Percentiles rank a stretch among this genome's conserved stretches.
phyloP scores from a whole-genome alignment of 257 asterid species.

The Solanum sparsipilum region DNA sequence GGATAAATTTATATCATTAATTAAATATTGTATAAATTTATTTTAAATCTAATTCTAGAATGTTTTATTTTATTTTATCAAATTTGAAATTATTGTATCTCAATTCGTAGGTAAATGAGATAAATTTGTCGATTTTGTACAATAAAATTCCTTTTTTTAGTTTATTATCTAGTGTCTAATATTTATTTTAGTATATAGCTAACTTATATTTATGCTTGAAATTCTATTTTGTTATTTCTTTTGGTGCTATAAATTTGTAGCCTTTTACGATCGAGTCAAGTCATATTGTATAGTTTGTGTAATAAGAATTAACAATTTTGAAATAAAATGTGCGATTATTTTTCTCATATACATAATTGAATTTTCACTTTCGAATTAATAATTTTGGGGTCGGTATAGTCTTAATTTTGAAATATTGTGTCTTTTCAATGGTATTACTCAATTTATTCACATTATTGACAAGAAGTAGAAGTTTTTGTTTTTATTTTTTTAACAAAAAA shows the following conservation, averaged over 20 bases:
- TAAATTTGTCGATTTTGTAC: background rate
- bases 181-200: background rate
- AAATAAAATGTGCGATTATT: background rate
- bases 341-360: accelerated
- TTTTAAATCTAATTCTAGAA: no score
- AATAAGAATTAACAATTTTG: background rate
- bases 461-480: background rate
- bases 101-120: background rate
- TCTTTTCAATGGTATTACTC: background rate
- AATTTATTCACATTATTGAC: background rate
- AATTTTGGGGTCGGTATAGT: background rate
- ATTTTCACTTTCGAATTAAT: no score
- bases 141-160: background rate
- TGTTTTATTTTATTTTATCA: no score
- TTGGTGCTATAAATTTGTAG: background rate
- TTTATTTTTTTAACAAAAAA: no score
- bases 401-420: no score
- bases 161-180: no score
- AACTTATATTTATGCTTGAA: no score
- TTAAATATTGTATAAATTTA: no score
- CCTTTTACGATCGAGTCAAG: background rate
- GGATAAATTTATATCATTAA: no score
- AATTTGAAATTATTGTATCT: background rate
- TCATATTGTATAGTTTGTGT: background rate
- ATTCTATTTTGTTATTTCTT: background rate